Evolutionary conservation across 2,329 filamentous ascomycete species (phyloP), one percentile per base, ranked within the genome.

Genomic region (Amphichorda felina): DNA sequence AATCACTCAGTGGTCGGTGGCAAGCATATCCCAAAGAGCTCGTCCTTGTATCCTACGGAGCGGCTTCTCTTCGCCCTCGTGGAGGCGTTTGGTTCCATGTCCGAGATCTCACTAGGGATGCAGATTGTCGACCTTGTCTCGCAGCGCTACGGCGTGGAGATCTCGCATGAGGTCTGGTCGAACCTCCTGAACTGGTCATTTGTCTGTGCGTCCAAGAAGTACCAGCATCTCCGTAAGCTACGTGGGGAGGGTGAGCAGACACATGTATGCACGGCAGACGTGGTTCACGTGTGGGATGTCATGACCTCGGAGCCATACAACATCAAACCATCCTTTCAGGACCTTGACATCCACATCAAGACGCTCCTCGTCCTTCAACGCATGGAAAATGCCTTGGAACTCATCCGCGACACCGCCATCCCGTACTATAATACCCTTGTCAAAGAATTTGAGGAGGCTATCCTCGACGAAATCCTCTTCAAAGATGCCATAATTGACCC

Each of bases 181-280:
- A 70, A 78, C 37, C 55, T 89, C 3, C 60, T 88, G 13, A 64
- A 74, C 40, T 83, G 80, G 70, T 68, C 79, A 0, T 79, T 75
- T 45, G 60, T 82, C 8, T 62, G 76, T 28, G 59, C 51, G 41
- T 60, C 48, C 29, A 62, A 56, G 38, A 45, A 43, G 30, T 37
- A 10, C 15, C 15, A 31, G 13, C 11, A 32, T 15, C 17, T 32
- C 30, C 21, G 21, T 10, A 24, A 24, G 21, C 21, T 24, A 6
- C 21, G 6, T 14, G 25, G 14, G 8, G 26, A 29, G 11, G 26
- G 19, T 17, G 25, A 30, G n/a, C n/a, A 28, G 14, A 28, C 24
- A 11, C 14, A 18, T 15, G 24, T 37, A 8, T 22, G 33, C 13
- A 30, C 25, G 8, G 10, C 19, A 2, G 29, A 36, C 14, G 38